These are phyloP conservation scores for Vitis hybrid DNA, from an alignment of 177 flowering plant species.

Conservation along the genomic window DNA sequence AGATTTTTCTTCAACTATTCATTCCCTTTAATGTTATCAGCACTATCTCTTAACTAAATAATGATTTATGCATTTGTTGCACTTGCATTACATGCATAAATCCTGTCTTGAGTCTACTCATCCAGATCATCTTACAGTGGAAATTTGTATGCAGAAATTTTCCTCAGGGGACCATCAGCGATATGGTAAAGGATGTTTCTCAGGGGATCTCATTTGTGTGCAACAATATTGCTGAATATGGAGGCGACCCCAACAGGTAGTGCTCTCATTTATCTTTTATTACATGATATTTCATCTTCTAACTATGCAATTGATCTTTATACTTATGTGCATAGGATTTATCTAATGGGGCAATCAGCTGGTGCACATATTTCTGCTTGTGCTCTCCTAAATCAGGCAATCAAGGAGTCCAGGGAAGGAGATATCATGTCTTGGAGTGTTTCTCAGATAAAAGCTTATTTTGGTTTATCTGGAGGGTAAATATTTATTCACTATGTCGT, in stretches of 20 bases:
- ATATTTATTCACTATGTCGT: background rate
- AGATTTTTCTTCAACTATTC: too few relatives aligned
- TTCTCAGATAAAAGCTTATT: slow-evolving; percentile 83
- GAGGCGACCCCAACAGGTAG: slow-evolving; percentile 94
- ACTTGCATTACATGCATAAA: background rate
- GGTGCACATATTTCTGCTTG: slow-evolving; percentile 99
- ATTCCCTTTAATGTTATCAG: background rate
- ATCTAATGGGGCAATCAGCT: slow-evolving; percentile 95
- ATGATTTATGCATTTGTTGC: background rate
- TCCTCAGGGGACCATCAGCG: slow-evolving; percentile 94
- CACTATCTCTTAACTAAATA: background rate
- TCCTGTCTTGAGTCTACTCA: background rate
- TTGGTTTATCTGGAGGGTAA: slow-evolving; percentile 99
- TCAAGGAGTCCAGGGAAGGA: slow-evolving; percentile 59
- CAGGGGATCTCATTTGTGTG: slow-evolving; percentile 85
- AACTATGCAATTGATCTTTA: slow-evolving; percentile 2
- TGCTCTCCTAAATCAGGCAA: slow-evolving; percentile 80
- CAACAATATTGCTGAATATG: slow-evolving; percentile 81
- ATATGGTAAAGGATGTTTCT: slow-evolving; percentile 87
- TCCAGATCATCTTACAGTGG: slow-evolving; percentile 10
- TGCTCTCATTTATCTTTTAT: slow-evolving; percentile 1
- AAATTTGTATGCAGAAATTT: slow-evolving; percentile 68
- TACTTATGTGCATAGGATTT: slow-evolving; percentile 50
- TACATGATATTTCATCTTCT: background rate
- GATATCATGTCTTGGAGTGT: slow-evolving; percentile 73